Conservation (phyloP, 2,329 filamentous ascomycete genomes). For the Periconia digitata region DNA sequence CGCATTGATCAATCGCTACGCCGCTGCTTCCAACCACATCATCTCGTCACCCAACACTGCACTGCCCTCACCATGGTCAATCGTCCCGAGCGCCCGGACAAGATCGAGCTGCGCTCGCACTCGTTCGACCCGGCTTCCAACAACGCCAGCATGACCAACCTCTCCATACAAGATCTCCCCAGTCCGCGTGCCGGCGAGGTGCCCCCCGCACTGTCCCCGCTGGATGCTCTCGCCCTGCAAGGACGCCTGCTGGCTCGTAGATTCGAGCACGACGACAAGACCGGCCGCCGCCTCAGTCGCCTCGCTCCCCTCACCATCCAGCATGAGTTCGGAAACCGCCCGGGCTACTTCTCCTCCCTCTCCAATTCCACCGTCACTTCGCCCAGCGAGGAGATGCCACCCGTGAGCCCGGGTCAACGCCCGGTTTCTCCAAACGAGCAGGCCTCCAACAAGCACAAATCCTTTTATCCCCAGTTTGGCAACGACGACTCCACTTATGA, state of each 20-base stretch:
- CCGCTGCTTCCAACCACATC: constrained; percentile 13
- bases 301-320: constrained; percentile 80
- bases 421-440: constrained; percentile 26
- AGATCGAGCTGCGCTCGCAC: constrained; percentile 36
- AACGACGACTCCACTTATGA: constrained; percentile 30
- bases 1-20: constrained; percentile 19
- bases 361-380: constrained; percentile 59
- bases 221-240: constrained; percentile 93
- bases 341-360: constrained; percentile 77
- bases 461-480: constrained; percentile 39
- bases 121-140: constrained; percentile 31
- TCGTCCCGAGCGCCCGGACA: constrained; percentile 32
- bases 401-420: constrained; percentile 24
- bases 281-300: constrained; percentile 79
- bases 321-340: constrained; percentile 76
- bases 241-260: constrained; percentile 85
- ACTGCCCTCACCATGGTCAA: constrained; percentile 28
- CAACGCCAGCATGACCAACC: constrained; percentile 34
- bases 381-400: constrained; percentile 50
- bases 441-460: constrained; percentile 36
- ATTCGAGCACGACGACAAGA: constrained; percentile 72
- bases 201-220: constrained; percentile 86
- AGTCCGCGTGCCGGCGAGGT: constrained; percentile 59
- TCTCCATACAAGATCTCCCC: constrained; percentile 45
- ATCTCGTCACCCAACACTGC: constrained; percentile 9